Evolutionary conservation across 1,284 basidiomycete genomes (phyloP), one percentile per base, ranked within the genome.

Genomic region (Malassezia restricta): DNA sequence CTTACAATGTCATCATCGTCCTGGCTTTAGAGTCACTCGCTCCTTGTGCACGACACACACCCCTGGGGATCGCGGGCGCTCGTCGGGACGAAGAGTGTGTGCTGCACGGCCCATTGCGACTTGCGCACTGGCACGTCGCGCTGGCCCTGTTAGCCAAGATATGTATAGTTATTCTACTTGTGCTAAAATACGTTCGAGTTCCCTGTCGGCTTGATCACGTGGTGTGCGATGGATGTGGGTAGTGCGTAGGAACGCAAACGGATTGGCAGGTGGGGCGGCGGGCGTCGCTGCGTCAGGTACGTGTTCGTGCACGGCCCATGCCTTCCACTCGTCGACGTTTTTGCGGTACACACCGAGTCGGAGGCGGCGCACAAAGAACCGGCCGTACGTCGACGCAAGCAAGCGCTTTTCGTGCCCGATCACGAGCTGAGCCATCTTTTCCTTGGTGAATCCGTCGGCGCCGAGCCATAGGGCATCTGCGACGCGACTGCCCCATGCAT

Each of bases 401-500:
- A 73, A 56, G 17, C 47, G 43, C n/a, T 56, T 47, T 15, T 64
- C 58, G 38, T 61, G 33, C n/a, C 48, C 39, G 2, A 63, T 43
- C 6, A 49, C 56, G 1, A 39, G 29, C n/a, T 54, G 51, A 6
- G 54, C 63, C 20, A 66, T 56, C 32, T 66, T 68, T 14, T 61
- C 58, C 42, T 63, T 55, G 29, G 51, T 58, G 42, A 61, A 73
- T 2, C 59, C 61, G 47, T 71, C 70, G 6, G 63, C 54, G 5
- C 41, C 38, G 37, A 52, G 52, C 67, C 68, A 73, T 1, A 64
- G 38, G 1, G 59, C 47, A 30, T 71, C 68, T 2, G 68, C 65
- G 1, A 71, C 60, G 4, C 70, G 63, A n/a, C 59, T 62, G 14
- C 69, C 68, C 52, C 59, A 71, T 38, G 64, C 64, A 49, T 66